Evolutionary conservation across 352 stramenopile species (phyloP).

Genomic region (Phytophthora fragariae): DNA sequence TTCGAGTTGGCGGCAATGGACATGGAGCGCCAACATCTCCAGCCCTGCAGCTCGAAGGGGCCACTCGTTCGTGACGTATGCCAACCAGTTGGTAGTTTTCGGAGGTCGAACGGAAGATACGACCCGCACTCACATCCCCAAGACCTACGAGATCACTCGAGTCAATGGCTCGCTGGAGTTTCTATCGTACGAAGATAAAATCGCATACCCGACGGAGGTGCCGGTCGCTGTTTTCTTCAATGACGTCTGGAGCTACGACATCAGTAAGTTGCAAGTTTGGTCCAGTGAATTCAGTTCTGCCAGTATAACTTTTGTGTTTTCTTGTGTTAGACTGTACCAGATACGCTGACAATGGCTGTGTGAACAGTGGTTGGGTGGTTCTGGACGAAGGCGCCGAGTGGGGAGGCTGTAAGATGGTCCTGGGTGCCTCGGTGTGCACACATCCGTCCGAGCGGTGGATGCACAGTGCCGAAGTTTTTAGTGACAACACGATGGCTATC

Average conservation of each 20-base stretch:
- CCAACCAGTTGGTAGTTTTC: conserved; percentile 91
- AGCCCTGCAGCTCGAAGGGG: conserved; percentile 82
- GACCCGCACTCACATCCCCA: conserved; percentile 87
- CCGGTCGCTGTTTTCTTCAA: conserved; percentile 94
- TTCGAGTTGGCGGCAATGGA: conserved; percentile 87
- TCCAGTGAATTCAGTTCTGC: background rate
- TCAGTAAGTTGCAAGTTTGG: conserved; percentile 56
- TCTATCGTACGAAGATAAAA: conserved; percentile 90
- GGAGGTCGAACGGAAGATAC: conserved; percentile 93
- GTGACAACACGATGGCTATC: conserved; percentile 91
- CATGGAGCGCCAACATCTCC: conserved; percentile 53
- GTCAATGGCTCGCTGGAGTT: conserved; percentile 89
- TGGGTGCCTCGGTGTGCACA: conserved; percentile 89
- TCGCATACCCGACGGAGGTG: conserved; percentile 62
- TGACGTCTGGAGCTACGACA: conserved; percentile 97
- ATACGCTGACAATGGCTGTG: conserved; percentile 89
- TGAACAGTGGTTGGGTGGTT: conserved; percentile 83
- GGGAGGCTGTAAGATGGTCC: conserved; percentile 91
- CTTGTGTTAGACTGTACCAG: conserved; percentile 70
- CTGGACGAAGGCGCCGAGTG: conserved; percentile 88
- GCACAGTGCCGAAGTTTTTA: conserved; percentile 90
- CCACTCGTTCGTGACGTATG: conserved; percentile 90
- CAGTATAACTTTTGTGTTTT: conserved; percentile 5
- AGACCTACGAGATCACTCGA: conserved; percentile 90
- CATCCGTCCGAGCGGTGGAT: conserved; percentile 90